Conservation (phyloP, 2,329 filamentous ascomycete species). For the Cladosporium sp. region DNA sequence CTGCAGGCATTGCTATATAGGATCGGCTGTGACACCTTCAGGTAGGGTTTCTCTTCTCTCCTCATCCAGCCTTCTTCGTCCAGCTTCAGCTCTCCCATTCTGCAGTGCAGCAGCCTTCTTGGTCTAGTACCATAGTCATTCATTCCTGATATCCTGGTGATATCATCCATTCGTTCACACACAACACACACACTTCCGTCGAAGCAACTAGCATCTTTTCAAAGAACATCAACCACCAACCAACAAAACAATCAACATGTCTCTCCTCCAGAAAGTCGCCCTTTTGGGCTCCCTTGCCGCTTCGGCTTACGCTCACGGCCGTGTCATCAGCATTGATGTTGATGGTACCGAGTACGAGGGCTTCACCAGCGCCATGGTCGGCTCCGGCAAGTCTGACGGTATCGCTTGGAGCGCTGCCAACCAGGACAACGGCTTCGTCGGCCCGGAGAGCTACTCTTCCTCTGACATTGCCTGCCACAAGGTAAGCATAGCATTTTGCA, state of each 20-base stretch:
- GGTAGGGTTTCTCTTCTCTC: slow-evolving; percentile 4
- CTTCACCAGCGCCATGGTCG: slow-evolving; percentile 27
- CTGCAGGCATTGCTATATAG: slow-evolving; percentile 2
- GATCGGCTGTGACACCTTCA: not conserved
- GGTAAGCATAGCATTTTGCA: not conserved
- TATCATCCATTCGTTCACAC: slow-evolving; percentile 12
- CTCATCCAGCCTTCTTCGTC: slow-evolving; percentile 11
- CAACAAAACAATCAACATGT: slow-evolving; percentile 19
- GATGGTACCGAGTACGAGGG: slow-evolving; percentile 46
- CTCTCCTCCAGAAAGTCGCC: slow-evolving; percentile 22
- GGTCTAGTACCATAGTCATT: slow-evolving; percentile 11
- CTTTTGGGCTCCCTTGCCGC: slow-evolving; percentile 31
- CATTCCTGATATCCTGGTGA: slow-evolving; percentile 14
- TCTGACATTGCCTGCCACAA: slow-evolving; percentile 16
- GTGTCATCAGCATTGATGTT: slow-evolving; percentile 37
- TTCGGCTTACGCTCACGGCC: slow-evolving; percentile 19
- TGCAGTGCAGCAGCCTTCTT: slow-evolving; percentile 8
- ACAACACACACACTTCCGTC: slow-evolving; percentile 1
- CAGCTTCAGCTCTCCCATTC: not conserved
- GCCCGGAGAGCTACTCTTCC: slow-evolving; percentile 1
- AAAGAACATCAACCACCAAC: not conserved
- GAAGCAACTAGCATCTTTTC: not conserved
- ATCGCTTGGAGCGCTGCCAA: slow-evolving; percentile 9
- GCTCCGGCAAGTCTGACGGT: not conserved
- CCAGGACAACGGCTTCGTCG: slow-evolving; percentile 16